Percentiles rank a stretch among this genome's conserved stretches.
Evolutionary conservation across 345 rosid species (phyloP).

Genomic region (Theobroma cacao): DNA sequence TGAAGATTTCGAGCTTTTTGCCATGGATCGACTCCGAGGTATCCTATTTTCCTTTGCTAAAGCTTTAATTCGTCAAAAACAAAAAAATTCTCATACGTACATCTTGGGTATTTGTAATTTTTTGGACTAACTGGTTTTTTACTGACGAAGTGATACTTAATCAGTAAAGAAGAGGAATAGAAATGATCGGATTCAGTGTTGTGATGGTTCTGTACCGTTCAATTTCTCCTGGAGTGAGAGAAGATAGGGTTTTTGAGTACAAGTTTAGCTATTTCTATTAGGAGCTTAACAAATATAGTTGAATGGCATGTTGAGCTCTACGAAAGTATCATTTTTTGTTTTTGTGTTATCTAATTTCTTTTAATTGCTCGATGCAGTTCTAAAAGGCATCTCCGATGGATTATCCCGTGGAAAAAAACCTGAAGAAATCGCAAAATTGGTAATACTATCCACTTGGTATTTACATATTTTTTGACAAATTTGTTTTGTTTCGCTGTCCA

Average conservation of each 20-base stretch:
- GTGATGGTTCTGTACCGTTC: not conserved
- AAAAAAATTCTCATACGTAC: not conserved
- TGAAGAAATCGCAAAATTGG: conserved; percentile 71
- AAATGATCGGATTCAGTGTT: not conserved
- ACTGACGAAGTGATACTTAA: not conserved
- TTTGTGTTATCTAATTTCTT: not conserved
- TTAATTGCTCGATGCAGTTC: conserved; percentile 44
- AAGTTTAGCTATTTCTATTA: not conserved
- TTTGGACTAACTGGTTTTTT: not conserved
- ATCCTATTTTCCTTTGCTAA: not conserved
- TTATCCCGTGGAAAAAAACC: conserved; percentile 76
- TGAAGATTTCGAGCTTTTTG: conserved; percentile 89
- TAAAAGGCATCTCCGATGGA: conserved; percentile 74
- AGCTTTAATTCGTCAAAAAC: not conserved
- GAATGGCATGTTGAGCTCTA: not conserved
- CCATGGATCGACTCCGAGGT: conserved; percentile 94
- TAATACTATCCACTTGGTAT: conserved; percentile 15
- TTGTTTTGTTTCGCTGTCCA: not conserved
- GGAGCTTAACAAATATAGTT: not conserved
- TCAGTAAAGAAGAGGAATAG: not conserved
- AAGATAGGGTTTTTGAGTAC: conserved; percentile 6
- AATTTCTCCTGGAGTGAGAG: not conserved
- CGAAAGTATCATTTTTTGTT: not conserved
- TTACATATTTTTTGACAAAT: not conserved
- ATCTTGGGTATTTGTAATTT: not conserved